Conservation (phyloP, 2,329 filamentous ascomycete species). For the Fusarium luffae region DNA sequence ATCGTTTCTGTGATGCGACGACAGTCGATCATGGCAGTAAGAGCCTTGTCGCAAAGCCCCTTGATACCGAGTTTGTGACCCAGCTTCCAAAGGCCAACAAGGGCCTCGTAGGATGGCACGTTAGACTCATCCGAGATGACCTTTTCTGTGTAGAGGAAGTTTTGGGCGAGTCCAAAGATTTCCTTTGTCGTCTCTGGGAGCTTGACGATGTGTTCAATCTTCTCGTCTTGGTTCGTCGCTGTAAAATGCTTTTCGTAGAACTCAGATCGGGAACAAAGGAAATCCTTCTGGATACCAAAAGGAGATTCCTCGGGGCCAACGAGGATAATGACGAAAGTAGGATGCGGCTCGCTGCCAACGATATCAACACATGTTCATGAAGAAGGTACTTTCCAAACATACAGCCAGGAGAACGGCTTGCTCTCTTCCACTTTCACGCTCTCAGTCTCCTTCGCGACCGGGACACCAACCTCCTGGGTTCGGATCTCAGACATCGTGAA, state of each 20-base stretch:
- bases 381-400: constrained; percentile 22
- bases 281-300: constrained; percentile 69
- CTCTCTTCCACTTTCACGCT: constrained; percentile 26
- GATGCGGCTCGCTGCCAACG: constrained; percentile 62
- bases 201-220: constrained; percentile 62
- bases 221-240: constrained; percentile 48
- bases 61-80: constrained; percentile 63
- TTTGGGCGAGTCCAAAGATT: constrained; percentile 66
- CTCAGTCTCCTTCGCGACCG: constrained; percentile 16
- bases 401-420: constrained; percentile 54
- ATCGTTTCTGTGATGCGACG: constrained; percentile 64
- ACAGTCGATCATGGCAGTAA: constrained; percentile 68
- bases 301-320: constrained; percentile 64
- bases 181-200: constrained; percentile 61
- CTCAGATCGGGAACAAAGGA: constrained; percentile 63
- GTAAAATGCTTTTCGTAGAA: constrained; percentile 61
- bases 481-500: constrained; percentile 33
- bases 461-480: constrained; percentile 18
- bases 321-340: constrained; percentile 65
- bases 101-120: constrained; percentile 63
- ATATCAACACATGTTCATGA: constrained; percentile 14
- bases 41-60: constrained; percentile 66
- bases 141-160: constrained; percentile 64
- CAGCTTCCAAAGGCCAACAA: constrained; percentile 68
- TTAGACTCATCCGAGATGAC: constrained; percentile 57